These are phyloP conservation scores for Rubroboletus pulcherrimus DNA, from an alignment of 768 basidiomycete genomes.

Conservation along the genomic window DNA sequence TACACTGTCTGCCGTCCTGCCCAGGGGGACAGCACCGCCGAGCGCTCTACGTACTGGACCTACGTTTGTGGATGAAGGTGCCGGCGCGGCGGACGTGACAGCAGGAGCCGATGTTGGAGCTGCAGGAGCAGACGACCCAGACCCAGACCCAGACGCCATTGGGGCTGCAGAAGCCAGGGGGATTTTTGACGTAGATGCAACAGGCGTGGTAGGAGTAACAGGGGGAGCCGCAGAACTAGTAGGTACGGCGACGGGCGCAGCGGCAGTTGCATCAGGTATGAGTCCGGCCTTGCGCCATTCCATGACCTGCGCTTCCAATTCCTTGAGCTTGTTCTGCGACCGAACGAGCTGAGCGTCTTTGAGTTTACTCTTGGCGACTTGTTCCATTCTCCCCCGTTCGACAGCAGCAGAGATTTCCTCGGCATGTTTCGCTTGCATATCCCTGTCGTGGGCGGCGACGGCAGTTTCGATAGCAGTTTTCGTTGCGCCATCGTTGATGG, in stretches of 20 bases:
- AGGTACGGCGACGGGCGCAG: slow-evolving; percentile 19
- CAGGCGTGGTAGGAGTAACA: slow-evolving; percentile 26
- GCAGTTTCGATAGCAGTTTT: slow-evolving; percentile 50
- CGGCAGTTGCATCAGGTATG: slow-evolving; percentile 36
- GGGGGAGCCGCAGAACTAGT: slow-evolving; percentile 15
- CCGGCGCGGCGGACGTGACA: slow-evolving; percentile 18
- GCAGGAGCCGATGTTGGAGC: slow-evolving; percentile 15
- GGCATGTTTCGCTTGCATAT: slow-evolving; percentile 43
- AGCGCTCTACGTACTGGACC: slow-evolving; percentile 32
- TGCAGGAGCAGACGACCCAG: background rate
- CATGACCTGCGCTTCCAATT: slow-evolving; percentile 60
- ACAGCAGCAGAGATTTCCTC: slow-evolving; percentile 62
- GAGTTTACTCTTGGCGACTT: slow-evolving; percentile 55
- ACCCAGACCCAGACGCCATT: slow-evolving; percentile 4
- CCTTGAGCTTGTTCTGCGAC: slow-evolving; percentile 59
- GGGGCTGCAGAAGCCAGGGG: slow-evolving; percentile 7
- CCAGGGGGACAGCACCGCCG: slow-evolving; percentile 27
- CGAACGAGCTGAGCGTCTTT: slow-evolving; percentile 70
- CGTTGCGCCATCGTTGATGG: slow-evolving; percentile 30
- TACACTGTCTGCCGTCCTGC: slow-evolving; percentile 16
- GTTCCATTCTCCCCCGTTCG: slow-evolving; percentile 67
- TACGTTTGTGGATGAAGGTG: slow-evolving; percentile 22
- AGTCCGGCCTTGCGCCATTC: slow-evolving; percentile 52
- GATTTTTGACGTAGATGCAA: slow-evolving; percentile 25
- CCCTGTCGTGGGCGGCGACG: slow-evolving; percentile 46